phyloP scores from a whole-genome alignment of 2,329 filamentous ascomycete genomes.

The Colletotrichum limetticola region DNA sequence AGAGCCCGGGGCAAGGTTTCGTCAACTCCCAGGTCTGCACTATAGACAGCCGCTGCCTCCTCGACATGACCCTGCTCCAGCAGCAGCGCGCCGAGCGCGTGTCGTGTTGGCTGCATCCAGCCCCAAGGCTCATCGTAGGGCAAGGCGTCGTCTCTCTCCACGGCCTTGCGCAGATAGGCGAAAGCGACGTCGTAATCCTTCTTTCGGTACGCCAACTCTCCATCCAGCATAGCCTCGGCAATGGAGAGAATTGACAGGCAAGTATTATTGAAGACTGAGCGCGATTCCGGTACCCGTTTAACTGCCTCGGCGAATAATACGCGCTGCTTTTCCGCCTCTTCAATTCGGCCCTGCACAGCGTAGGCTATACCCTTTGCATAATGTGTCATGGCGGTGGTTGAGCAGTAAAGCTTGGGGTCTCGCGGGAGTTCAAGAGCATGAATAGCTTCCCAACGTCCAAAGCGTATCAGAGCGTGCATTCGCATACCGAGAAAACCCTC shows the following conservation, averaged over 20 bases:
- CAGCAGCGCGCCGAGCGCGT: slow-evolving; percentile 76
- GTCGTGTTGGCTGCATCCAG: slow-evolving; percentile 81
- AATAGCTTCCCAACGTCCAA: slow-evolving; percentile 77
- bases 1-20: slow-evolving; percentile 70
- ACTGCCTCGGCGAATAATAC: slow-evolving; percentile 62
- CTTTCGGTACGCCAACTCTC: slow-evolving; percentile 77
- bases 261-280: slow-evolving; percentile 77
- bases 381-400: slow-evolving; percentile 74
- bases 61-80: slow-evolving; percentile 72
- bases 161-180: slow-evolving; percentile 64
- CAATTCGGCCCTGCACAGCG: slow-evolving; percentile 66
- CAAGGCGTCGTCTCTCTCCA: slow-evolving; percentile 69
- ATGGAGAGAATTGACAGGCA: slow-evolving; percentile 72
- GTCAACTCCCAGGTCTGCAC: slow-evolving; percentile 69
- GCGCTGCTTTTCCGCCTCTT: slow-evolving; percentile 64
- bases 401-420: slow-evolving; percentile 72
- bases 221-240: slow-evolving; percentile 75
- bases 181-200: slow-evolving; percentile 70
- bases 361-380: slow-evolving; percentile 77
- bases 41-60: slow-evolving; percentile 67
- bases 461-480: slow-evolving; percentile 77
- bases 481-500: slow-evolving; percentile 77
- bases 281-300: slow-evolving; percentile 63
- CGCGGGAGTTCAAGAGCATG: slow-evolving; percentile 64
- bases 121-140: slow-evolving; percentile 82